A percentile compares a stretch with the other conserved stretches of the same genome.
phyloP scores from a whole-genome alignment of 75 land plant genomes.

The Pinus tabuliformis region DNA sequence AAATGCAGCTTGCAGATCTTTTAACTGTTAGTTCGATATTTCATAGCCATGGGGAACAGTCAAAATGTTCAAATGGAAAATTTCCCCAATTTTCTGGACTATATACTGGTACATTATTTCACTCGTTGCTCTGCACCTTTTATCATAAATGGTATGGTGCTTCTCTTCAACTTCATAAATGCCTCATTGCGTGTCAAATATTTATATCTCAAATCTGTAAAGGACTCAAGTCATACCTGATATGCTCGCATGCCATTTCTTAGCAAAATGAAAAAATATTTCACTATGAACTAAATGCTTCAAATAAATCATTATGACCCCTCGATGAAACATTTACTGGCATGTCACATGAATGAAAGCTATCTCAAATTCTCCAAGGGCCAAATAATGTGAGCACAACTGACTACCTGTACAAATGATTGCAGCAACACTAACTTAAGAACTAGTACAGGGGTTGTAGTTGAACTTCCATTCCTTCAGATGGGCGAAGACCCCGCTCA shows the following conservation, averaged over 20 bases:
- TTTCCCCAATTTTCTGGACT: neutral
- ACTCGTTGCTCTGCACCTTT: neutral
- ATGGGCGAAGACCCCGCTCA: constrained; percentile 21
- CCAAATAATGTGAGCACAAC: constrained; percentile 2
- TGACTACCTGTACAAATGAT: neutral
- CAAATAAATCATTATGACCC: neutral
- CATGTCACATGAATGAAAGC: constrained; percentile 2
- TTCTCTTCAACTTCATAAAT: neutral
- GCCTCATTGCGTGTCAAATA: constrained; percentile 1
- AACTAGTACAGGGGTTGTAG: constrained; percentile 45
- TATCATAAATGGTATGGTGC: neutral
- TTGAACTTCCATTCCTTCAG: constrained; percentile 72
- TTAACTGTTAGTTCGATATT: neutral
- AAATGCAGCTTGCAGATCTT: constrained; percentile 6
- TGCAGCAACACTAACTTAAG: neutral
- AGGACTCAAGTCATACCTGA: neutral
- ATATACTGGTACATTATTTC: neutral
- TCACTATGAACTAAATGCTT: constrained; percentile 2
- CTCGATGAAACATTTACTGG: neutral
- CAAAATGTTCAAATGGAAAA: neutral
- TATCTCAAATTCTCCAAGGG: constrained; percentile 3
- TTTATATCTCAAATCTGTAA: constrained; percentile 3
- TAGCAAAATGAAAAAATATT: neutral
- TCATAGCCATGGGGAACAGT: constrained; percentile 5
- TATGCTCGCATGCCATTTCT: constrained; percentile 1